phyloP scores from a whole-genome alignment of 768 basidiomycete genomes.

The Tremella fuciformis region DNA sequence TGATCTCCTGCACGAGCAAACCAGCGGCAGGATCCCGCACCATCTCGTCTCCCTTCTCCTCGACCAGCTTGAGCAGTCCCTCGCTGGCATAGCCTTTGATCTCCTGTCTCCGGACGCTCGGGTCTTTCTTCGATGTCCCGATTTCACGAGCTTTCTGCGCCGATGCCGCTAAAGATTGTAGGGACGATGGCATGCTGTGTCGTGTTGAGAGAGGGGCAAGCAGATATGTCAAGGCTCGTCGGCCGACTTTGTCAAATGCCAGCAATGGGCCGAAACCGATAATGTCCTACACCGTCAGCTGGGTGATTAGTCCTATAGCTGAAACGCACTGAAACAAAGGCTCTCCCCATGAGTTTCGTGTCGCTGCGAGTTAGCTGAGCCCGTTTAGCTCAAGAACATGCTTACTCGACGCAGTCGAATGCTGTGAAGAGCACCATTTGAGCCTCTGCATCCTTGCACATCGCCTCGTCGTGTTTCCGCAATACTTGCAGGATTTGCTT shows the following conservation, averaged over 20 bases:
- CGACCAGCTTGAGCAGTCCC: constrained; percentile 68
- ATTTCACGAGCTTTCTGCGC: constrained; percentile 56
- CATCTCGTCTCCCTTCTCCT: constrained; percentile 61
- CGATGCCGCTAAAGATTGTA: constrained; percentile 68
- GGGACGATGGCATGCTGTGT: constrained; percentile 82
- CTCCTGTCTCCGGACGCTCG: constrained; percentile 64
- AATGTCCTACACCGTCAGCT: constrained; percentile 56
- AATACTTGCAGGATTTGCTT: constrained; percentile 86
- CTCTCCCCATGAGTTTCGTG: constrained; percentile 82
- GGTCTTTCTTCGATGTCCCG: constrained; percentile 78
- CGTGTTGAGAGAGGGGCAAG: constrained; percentile 76
- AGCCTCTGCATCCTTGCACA: constrained; percentile 84
- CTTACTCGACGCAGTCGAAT: constrained; percentile 83
- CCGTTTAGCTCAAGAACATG: constrained; percentile 18
- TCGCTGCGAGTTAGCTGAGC: constrained; percentile 58
- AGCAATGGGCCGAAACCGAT: constrained; percentile 60
- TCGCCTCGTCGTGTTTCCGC: constrained; percentile 82
- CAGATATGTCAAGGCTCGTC: constrained; percentile 77
- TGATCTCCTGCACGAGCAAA: constrained; percentile 71
- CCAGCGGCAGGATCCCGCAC: constrained; percentile 76
- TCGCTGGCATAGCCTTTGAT: constrained; percentile 71
- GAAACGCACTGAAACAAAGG: constrained; percentile 60
- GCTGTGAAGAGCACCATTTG: constrained; percentile 86
- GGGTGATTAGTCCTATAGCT: neutral
- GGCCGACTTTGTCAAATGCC: constrained; percentile 62